Evolutionary conservation across 495 filamentous ascomycete genomes (phyloP).

Genomic region (Aspergillus panamensis): DNA sequence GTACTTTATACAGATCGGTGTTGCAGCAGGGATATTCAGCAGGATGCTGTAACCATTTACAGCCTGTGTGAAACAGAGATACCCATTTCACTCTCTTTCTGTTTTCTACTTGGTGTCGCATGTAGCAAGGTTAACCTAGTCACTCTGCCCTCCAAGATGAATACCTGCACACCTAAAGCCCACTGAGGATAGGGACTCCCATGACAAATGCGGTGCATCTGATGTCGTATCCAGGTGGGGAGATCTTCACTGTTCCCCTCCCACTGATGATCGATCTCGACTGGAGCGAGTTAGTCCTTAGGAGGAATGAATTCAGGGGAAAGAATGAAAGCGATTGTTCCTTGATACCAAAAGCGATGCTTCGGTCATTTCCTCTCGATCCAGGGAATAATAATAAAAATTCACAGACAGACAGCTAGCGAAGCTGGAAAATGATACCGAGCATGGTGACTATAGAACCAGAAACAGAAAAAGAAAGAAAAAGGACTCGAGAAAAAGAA

Average conservation of each 20-base stretch:
- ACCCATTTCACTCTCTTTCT: conserved; percentile 2
- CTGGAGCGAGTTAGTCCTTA: conserved; percentile 2
- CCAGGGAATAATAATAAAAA: no score
- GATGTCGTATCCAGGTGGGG: neutral
- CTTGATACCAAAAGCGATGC: neutral
- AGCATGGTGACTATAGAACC: neutral
- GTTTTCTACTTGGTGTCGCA: neutral
- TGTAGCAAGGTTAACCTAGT: conserved; percentile 3
- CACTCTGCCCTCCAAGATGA: neutral
- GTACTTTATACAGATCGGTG: conserved; percentile 18
- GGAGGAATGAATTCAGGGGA: conserved; percentile 16
- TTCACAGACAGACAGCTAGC: no score
- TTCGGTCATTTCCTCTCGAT: neutral
- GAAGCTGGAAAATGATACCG: neutral
- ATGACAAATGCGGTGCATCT: neutral
- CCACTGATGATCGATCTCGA: conserved; percentile 10
- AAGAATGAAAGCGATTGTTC: conserved; percentile 10
- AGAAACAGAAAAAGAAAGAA: conserved; percentile 7
- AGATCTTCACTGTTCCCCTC: neutral
- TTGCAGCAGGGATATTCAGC: conserved; percentile 20
- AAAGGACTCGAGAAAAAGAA: conserved; percentile 2
- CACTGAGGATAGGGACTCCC: neutral
- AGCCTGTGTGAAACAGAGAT: conserved; percentile 14
- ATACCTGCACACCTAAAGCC: neutral
- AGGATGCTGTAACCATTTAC: neutral